phyloP scores from a whole-genome alignment of 2,329 filamentous ascomycete species.

The Talaromyces sp. region DNA sequence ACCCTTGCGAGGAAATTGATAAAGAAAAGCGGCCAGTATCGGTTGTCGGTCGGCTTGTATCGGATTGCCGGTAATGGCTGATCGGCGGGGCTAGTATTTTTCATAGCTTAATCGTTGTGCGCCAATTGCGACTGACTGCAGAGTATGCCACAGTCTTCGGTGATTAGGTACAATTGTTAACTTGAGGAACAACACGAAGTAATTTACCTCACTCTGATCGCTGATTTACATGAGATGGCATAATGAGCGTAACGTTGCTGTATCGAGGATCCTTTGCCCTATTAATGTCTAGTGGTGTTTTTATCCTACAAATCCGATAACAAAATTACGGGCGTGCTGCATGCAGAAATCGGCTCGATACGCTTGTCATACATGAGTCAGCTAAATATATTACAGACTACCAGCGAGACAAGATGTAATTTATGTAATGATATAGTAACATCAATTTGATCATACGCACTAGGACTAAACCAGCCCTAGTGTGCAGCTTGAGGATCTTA shows the following conservation, averaged over 20 bases:
- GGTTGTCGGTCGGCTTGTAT: neutral
- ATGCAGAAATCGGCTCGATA: neutral
- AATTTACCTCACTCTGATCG: neutral
- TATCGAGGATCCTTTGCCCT: neutral
- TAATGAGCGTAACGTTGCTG: neutral
- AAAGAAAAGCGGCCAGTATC: conserved; percentile 2
- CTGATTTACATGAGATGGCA: neutral
- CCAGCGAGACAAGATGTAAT: neutral
- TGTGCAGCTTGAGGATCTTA: neutral
- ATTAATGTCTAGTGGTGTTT: neutral
- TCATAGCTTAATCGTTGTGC: neutral
- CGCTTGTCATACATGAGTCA: no score
- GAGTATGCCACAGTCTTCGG: neutral
- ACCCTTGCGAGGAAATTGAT: neutral
- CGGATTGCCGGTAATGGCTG: neutral
- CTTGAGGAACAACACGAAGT: neutral
- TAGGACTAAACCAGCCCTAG: neutral
- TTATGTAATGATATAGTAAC: neutral
- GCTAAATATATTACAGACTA: no score
- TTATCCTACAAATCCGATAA: neutral
- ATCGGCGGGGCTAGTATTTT: neutral
- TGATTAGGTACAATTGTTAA: neutral
- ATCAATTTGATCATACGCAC: no score
- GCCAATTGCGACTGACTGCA: no score
- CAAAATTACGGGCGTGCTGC: neutral